A percentile compares a stretch with the other conserved stretches of the same genome.
These are phyloP conservation scores for Jatropha podagrica DNA, from an alignment of 441 rosid genomes.

Conservation along the genomic window DNA sequence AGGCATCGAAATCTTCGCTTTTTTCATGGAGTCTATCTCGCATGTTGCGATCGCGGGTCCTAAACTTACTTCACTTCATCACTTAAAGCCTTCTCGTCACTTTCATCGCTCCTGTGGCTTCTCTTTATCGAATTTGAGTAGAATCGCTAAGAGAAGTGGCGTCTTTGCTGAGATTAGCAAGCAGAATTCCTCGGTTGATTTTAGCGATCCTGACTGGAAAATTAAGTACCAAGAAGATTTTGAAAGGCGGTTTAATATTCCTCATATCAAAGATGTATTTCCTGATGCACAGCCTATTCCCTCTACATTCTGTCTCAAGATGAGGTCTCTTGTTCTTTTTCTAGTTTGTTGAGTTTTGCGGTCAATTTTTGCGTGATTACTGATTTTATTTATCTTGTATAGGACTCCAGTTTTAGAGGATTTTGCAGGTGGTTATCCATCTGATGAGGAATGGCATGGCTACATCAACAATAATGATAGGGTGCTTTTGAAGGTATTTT, in stretches of 20 bases:
- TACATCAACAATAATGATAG: constrained; percentile 86
- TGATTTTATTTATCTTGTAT: constrained; percentile 8
- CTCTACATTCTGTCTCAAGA: constrained; percentile 88
- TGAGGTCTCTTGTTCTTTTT: constrained; percentile 50
- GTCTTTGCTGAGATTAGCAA: constrained; percentile 23
- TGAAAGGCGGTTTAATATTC: constrained; percentile 63
- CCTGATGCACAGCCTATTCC: constrained; percentile 65
- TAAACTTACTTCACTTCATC: constrained; percentile 18
- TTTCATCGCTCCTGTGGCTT: constrained; percentile 10
- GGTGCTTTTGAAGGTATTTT: constrained; percentile 85
- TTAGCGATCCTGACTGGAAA: constrained; percentile 77
- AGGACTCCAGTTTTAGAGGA: constrained; percentile 78
- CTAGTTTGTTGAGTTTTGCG: no score
- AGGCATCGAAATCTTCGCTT: background rate
- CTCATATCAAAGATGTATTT: constrained; percentile 76
- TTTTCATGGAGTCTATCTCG: constrained; percentile 51
- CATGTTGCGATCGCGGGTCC: constrained; percentile 24
- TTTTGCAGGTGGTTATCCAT: constrained; percentile 76
- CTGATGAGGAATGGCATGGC: constrained; percentile 98
- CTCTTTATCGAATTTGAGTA: constrained; percentile 7
- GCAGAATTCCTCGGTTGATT: constrained; percentile 36
- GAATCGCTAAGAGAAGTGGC: constrained; percentile 9
- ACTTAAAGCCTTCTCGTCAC: constrained; percentile 7
- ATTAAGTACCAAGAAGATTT: constrained; percentile 62
- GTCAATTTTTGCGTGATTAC: background rate